Evolutionary conservation across 2,329 filamentous ascomycete species (phyloP).

Genomic region (Hymenoscyphus fraxineus): DNA sequence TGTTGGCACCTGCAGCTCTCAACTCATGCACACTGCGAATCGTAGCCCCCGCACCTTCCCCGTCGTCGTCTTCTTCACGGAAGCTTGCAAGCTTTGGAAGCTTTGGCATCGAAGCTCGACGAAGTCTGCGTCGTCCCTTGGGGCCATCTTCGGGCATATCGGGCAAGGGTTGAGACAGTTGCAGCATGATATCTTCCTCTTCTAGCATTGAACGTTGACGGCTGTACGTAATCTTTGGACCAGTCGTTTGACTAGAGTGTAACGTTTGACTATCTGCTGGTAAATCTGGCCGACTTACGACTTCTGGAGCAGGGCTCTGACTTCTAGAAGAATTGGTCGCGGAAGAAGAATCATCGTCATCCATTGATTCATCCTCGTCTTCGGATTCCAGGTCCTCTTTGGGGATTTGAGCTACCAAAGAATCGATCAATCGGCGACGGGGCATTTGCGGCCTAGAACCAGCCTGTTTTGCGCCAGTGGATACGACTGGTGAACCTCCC

Average conservation of each 20-base stretch:
- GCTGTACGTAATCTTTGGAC: constrained; percentile 35
- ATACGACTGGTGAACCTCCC: not conserved
- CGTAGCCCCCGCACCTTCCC: constrained; percentile 35
- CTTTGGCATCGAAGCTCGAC: constrained; percentile 28
- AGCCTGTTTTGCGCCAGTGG: not conserved
- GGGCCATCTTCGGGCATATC: constrained; percentile 17
- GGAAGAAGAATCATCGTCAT: not conserved
- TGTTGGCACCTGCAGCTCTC: constrained; percentile 62
- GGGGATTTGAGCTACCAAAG: constrained; percentile 31
- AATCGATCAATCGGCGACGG: constrained; percentile 34
- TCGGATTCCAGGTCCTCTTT: constrained; percentile 17
- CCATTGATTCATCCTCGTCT: constrained; percentile 11
- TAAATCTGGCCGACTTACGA: constrained; percentile 8
- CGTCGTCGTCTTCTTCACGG: constrained; percentile 30
- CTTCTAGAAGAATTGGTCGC: constrained; percentile 13
- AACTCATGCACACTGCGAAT: constrained; percentile 64
- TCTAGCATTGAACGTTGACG: constrained; percentile 35
- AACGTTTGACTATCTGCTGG: constrained; percentile 27
- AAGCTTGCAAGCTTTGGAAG: constrained; percentile 30
- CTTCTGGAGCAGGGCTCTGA: constrained; percentile 20
- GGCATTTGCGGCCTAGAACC: constrained; percentile 14
- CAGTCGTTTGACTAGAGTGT: constrained; percentile 27
- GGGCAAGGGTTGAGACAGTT: constrained; percentile 32
- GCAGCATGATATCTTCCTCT: constrained; percentile 33
- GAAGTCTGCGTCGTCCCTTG: constrained; percentile 19